phyloP scores from a whole-genome alignment of 106 monocot genomes.

The Dioscorea alata region DNA sequence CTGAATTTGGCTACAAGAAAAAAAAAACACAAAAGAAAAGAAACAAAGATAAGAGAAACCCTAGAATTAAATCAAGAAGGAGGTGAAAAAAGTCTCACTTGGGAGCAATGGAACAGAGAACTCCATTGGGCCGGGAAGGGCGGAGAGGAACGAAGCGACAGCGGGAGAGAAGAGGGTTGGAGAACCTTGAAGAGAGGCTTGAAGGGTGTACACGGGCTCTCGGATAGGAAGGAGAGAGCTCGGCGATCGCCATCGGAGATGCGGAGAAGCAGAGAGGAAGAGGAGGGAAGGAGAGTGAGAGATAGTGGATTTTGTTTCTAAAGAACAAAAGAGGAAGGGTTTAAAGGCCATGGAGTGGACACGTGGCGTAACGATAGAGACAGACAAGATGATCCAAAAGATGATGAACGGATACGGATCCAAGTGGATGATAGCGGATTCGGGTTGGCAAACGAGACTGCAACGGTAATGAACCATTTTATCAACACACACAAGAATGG shows the following conservation, averaged over 20 bases:
- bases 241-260: slow-evolving; percentile 28
- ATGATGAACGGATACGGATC: too few species aligned
- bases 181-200: slow-evolving; percentile 17
- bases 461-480: too few species aligned
- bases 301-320: not conserved
- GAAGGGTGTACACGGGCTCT: slow-evolving; percentile 12
- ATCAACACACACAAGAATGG: too few species aligned
- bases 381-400: not conserved
- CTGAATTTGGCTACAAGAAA: slow-evolving; percentile 47
- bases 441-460: too few species aligned
- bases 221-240: slow-evolving; percentile 17
- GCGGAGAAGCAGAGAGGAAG: not conserved
- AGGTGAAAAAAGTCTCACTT: slow-evolving; percentile 16
- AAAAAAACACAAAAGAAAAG: not conserved
- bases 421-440: too few species aligned
- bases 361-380: slow-evolving; percentile 5
- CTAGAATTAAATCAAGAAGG: not conserved
- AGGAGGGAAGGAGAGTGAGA: slow-evolving; percentile 9
- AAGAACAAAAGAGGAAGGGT: not conserved
- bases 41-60: not conserved
- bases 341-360: slow-evolving; percentile 14
- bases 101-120: slow-evolving; percentile 58
- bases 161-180: slow-evolving; percentile 1
- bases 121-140: slow-evolving; percentile 7
- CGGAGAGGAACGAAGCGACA: not conserved